Conservation (phyloP, 2,329 filamentous ascomycete genomes). For the Pyrenophora teres region DNA sequence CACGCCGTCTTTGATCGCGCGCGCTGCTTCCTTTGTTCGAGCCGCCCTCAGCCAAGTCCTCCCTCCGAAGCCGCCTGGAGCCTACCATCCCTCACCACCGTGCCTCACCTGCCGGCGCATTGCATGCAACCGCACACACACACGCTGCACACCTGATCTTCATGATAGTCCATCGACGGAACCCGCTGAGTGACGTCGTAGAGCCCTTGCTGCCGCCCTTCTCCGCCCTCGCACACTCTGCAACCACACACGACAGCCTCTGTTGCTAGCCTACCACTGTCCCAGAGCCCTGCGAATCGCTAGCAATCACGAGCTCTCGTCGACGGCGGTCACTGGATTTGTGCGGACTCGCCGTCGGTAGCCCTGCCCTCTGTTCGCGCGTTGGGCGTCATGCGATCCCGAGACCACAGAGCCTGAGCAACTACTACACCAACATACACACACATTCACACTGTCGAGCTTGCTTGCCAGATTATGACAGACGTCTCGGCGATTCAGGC, state of each 20-base stretch:
- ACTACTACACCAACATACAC: conserved; percentile 32
- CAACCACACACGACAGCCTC: conserved; percentile 37
- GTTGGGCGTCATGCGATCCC: conserved; percentile 51
- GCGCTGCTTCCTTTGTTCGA: conserved; percentile 35
- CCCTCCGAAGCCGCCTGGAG: conserved; percentile 31
- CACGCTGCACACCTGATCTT: conserved; percentile 19
- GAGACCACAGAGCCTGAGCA: conserved; percentile 44
- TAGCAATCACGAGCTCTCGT: conserved; percentile 17
- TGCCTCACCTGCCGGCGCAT: conserved; percentile 32
- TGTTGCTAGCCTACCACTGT: conserved; percentile 23
- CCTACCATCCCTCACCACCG: conserved; percentile 25
- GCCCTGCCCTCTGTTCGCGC: conserved; percentile 40
- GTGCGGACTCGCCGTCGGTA: conserved; percentile 31
- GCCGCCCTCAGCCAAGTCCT: conserved; percentile 25
- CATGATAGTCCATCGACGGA: conserved; percentile 24
- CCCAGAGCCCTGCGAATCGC: conserved; percentile 14
- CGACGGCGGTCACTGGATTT: conserved; percentile 28
- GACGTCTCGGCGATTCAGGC: conserved; percentile 49
- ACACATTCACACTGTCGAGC: conserved; percentile 19
- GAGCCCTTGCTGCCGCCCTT: conserved; percentile 29
- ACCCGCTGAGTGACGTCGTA: conserved; percentile 22
- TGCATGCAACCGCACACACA: conserved; percentile 22
- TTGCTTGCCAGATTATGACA: conserved; percentile 49
- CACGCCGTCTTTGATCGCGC: conserved; percentile 22
- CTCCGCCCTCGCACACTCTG: conserved; percentile 23